Evolutionary conservation across 306 rosid genomes (phyloP).

Genomic region (Dalbergia oliveri): DNA sequence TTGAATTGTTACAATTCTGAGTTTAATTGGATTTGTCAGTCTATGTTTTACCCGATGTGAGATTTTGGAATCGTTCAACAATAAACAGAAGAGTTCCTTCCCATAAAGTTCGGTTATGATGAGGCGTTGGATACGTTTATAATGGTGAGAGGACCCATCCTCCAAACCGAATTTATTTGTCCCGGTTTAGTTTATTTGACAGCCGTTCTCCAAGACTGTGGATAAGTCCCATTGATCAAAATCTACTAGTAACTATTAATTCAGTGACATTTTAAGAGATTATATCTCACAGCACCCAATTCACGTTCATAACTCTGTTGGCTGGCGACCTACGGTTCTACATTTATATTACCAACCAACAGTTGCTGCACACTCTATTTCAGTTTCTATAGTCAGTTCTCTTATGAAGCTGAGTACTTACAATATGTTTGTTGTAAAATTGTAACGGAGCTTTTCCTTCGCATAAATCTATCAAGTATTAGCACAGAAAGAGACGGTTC

Average conservation of each 20-base stretch:
- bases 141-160: slow-evolving; percentile 73
- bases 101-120: too few species aligned
- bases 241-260: background rate
- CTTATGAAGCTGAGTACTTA: too few species aligned
- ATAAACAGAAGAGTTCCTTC: too few species aligned
- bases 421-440: too few species aligned
- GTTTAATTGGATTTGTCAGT: too few species aligned
- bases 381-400: too few species aligned
- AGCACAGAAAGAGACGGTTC: too few species aligned
- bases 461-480: background rate
- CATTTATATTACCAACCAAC: background rate
- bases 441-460: background rate
- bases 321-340: background rate
- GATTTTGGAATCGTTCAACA: too few species aligned
- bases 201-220: slow-evolving; percentile 66
- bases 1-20: too few species aligned
- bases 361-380: background rate
- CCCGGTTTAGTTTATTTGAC: slow-evolving; percentile 74
- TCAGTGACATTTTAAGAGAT: background rate
- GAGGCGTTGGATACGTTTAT: slow-evolving; percentile 69
- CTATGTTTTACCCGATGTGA: too few species aligned
- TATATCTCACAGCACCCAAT: background rate
- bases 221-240: slow-evolving; percentile 49
- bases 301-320: background rate
- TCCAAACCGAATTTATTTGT: slow-evolving; percentile 61